These are phyloP conservation scores for Amyloporia xantha DNA, from an alignment of 768 basidiomycete genomes.

Conservation along the genomic window DNA sequence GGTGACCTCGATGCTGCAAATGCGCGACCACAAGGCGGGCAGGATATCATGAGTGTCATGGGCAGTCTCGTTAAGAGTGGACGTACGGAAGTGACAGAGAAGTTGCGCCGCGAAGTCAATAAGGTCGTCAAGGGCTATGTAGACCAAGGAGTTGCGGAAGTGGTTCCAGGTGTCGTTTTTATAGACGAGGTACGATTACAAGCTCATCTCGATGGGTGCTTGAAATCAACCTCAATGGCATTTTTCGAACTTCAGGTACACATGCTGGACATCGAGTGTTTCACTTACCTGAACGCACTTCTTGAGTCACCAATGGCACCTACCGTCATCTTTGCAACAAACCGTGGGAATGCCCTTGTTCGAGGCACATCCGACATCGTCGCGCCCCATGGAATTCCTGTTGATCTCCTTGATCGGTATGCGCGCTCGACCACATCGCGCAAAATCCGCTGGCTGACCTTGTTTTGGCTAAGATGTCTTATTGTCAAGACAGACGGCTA, in stretches of 20 bases:
- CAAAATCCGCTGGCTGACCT: too few relatives aligned
- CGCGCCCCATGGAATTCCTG: slow-evolving; percentile 88
- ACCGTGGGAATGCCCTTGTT: slow-evolving; percentile 87
- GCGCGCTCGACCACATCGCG: slow-evolving; percentile 11
- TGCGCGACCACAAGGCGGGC: slow-evolving; percentile 91
- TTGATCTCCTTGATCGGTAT: slow-evolving; percentile 89
- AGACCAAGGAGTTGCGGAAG: slow-evolving; percentile 96
- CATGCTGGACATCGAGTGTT: slow-evolving; percentile 99
- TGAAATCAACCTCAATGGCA: too few relatives aligned
- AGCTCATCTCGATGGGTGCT: background rate
- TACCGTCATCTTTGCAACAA: slow-evolving; percentile 94
- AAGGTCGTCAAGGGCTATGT: slow-evolving; percentile 97
- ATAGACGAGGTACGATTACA: slow-evolving; percentile 81
- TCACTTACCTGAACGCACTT: slow-evolving; percentile 94
- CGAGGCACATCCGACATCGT: slow-evolving; percentile 90
- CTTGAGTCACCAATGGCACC: slow-evolving; percentile 97
- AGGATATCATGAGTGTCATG: slow-evolving; percentile 99
- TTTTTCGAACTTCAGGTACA: slow-evolving; percentile 70
- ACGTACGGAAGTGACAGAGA: slow-evolving; percentile 95
- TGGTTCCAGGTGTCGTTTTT: slow-evolving; percentile 96
- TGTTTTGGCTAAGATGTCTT: slow-evolving; percentile 73
- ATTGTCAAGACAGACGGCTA: slow-evolving; percentile 92
- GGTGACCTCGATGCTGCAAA: slow-evolving; percentile 97
- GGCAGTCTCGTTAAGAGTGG: slow-evolving; percentile 83
- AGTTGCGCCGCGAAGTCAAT: slow-evolving; percentile 91